Percentiles rank a stretch among this genome's conserved stretches.
Evolutionary conservation across 495 filamentous ascomycete genomes (phyloP).

Genomic region (Xylaria curta): DNA sequence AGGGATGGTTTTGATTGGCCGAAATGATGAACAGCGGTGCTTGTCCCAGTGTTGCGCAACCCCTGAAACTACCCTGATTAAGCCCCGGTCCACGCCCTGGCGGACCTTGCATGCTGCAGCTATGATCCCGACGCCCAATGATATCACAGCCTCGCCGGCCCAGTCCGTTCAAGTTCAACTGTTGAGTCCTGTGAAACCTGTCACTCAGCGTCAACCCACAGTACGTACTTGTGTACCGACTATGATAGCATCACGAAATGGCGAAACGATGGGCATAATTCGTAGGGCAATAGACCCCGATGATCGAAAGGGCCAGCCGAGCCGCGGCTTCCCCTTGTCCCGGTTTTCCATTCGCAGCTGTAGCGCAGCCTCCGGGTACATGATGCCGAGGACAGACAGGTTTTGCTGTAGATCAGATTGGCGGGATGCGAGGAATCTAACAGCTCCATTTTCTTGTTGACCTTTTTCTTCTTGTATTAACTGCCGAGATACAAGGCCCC

Average conservation of each 20-base stretch:
- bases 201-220: not conserved
- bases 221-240: not conserved
- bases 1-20: constrained; percentile 13
- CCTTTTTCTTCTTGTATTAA: not conserved
- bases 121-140: constrained; percentile 19
- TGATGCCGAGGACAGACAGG: not conserved
- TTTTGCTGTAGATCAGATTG: constrained; percentile 1
- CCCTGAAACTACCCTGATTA: not conserved
- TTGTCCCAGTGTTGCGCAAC: not conserved
- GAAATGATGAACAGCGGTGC: not conserved
- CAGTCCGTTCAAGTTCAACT: constrained; percentile 18
- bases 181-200: constrained; percentile 21
- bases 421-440: not conserved
- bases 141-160: constrained; percentile 11
- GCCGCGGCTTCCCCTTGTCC: constrained; percentile 11
- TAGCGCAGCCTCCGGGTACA: not conserved
- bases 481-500: not conserved
- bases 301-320: not conserved
- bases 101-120: constrained; percentile 16
- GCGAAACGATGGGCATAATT: not conserved
- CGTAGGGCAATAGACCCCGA: not conserved
- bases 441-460: constrained; percentile 14
- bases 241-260: constrained; percentile 5
- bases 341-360: constrained; percentile 7
- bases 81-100: not conserved